Percentiles rank a stretch among this genome's conserved stretches.
Evolutionary conservation across 352 stramenopile genomes (phyloP).

Genomic region (Pythium scleroteichum): DNA sequence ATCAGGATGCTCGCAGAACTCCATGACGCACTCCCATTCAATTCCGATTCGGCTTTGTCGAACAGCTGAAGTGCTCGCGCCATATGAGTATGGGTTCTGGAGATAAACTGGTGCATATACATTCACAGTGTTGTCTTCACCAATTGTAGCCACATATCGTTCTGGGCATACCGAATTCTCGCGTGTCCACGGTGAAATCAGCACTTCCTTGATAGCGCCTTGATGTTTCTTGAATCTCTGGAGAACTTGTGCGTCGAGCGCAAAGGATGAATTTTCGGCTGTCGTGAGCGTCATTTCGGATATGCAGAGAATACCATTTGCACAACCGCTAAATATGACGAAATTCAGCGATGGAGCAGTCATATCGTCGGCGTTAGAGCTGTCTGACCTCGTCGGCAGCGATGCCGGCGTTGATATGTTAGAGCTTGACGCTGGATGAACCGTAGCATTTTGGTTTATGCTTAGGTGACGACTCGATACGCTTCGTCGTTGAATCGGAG

Average conservation of each 20-base stretch:
- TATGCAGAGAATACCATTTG: constrained; percentile 57
- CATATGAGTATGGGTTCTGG: constrained; percentile 34
- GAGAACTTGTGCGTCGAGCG: constrained; percentile 41
- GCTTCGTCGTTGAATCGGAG: constrained; percentile 33
- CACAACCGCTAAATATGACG: constrained; percentile 68
- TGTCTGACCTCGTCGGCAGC: constrained; percentile 4
- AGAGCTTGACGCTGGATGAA: constrained; percentile 8
- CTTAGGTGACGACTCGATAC: constrained; percentile 37
- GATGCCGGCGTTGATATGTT: background rate
- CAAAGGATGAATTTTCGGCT: constrained; percentile 31
- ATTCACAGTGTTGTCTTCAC: constrained; percentile 56
- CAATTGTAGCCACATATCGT: constrained; percentile 61
- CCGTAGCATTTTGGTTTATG: constrained; percentile 16
- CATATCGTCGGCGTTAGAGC: background rate
- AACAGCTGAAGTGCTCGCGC: background rate
- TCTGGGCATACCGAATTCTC: constrained; percentile 44
- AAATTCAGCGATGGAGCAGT: constrained; percentile 51
- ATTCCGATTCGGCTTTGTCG: constrained; percentile 23
- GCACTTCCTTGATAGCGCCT: constrained; percentile 63
- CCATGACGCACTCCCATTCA: constrained; percentile 63
- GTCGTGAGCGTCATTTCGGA: constrained; percentile 49
- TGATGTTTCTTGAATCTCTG: constrained; percentile 66
- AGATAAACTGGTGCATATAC: constrained; percentile 63
- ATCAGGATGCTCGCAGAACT: constrained; percentile 66
- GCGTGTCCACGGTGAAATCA: constrained; percentile 46